Percentiles rank a stretch among this genome's conserved stretches.
phyloP scores from a whole-genome alignment of 495 filamentous ascomycete species.

The Umbilicaria muhlenbergii region DNA sequence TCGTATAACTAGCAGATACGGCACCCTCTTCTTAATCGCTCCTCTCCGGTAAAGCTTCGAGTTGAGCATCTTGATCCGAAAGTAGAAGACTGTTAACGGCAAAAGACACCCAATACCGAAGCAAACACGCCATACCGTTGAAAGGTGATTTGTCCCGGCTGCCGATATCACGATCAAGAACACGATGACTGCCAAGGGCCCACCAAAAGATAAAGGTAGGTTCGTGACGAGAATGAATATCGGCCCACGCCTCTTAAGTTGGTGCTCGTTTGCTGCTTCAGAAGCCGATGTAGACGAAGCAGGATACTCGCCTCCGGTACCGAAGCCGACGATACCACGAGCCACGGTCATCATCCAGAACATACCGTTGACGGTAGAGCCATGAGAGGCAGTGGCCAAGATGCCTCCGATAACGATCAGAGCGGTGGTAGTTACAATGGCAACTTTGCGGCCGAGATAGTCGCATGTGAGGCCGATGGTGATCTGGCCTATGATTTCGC shows the following conservation, averaged over 20 bases:
- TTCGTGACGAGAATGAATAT: constrained; percentile 40
- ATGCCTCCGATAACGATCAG: constrained; percentile 38
- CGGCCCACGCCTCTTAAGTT: constrained; percentile 27
- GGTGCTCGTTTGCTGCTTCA: constrained; percentile 34
- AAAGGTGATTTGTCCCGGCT: constrained; percentile 23
- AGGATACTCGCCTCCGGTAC: constrained; percentile 31
- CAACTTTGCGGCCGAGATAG: constrained; percentile 35
- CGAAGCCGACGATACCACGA: constrained; percentile 32
- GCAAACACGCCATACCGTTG: constrained; percentile 34
- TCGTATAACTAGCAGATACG: constrained; percentile 26
- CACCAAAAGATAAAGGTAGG: constrained; percentile 32
- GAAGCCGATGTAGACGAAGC: constrained; percentile 29
- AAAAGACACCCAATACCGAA: constrained; percentile 35
- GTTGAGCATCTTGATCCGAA: constrained; percentile 36
- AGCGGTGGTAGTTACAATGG: constrained; percentile 32
- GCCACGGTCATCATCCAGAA: constrained; percentile 39
- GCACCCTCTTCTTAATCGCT: constrained; percentile 30
- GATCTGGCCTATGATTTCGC: constrained; percentile 36
- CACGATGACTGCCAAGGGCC: constrained; percentile 30
- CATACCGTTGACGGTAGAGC: constrained; percentile 30
- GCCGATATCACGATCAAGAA: constrained; percentile 32
- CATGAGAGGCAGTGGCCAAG: constrained; percentile 31
- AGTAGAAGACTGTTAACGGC: constrained; percentile 35
- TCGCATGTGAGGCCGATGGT: constrained; percentile 35
- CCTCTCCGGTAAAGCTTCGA: constrained; percentile 32